A percentile compares a stretch with the other conserved stretches of the same genome.
phyloP scores from a whole-genome alignment of 2,329 filamentous ascomycete genomes.

The Ramichloridium luteum region DNA sequence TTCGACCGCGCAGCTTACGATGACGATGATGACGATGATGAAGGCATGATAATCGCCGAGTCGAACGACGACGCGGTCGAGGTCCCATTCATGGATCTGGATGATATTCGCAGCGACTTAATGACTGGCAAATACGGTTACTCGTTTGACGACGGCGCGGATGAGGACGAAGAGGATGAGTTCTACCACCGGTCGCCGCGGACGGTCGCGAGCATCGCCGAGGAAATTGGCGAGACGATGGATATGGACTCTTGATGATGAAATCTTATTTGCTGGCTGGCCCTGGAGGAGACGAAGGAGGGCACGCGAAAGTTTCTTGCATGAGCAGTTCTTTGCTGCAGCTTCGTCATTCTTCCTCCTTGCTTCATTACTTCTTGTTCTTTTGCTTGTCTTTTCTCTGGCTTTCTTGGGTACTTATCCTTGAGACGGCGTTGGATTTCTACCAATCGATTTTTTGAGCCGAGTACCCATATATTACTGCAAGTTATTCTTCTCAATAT shows the following conservation, averaged over 20 bases:
- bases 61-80: conserved; percentile 23
- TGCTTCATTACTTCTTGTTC: too few species aligned
- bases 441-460: too few species aligned
- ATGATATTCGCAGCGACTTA: conserved; percentile 25
- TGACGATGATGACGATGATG: conserved; percentile 25
- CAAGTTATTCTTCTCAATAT: too few species aligned
- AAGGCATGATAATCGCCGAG: conserved; percentile 13
- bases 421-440: too few species aligned
- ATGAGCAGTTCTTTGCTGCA: too few species aligned
- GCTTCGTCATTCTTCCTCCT: too few species aligned
- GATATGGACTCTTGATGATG: conserved; percentile 17
- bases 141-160: conserved; percentile 14
- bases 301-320: too few species aligned
- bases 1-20: conserved; percentile 16
- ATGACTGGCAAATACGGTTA: conserved; percentile 20
- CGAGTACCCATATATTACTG: too few species aligned
- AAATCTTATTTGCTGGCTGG: too few species aligned
- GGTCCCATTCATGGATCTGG: conserved; percentile 24
- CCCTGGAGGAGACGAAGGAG: too few species aligned
- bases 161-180: conserved; percentile 14
- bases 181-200: conserved; percentile 7
- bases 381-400: too few species aligned
- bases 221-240: conserved; percentile 23
- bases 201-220: conserved; percentile 19
- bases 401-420: too few species aligned